phyloP scores from a whole-genome alignment of 768 basidiomycete genomes.

The Phanerodontia chrysosporium region DNA sequence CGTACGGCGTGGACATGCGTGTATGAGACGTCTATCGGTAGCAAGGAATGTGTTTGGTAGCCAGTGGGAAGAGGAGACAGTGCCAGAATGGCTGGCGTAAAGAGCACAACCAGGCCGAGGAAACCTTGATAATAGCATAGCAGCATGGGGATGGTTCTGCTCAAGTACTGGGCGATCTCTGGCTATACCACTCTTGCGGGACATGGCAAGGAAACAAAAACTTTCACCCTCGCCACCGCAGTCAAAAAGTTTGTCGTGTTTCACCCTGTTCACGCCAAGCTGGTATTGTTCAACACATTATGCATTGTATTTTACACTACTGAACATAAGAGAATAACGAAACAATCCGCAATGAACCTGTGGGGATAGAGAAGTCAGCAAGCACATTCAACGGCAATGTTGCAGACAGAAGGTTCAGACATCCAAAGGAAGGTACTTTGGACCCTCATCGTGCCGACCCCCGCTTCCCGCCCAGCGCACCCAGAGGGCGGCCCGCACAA shows the following conservation, averaged over 20 bases:
- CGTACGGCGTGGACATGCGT: background rate
- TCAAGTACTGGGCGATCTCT: too few relatives aligned
- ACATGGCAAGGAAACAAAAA: too few relatives aligned
- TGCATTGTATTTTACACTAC: too few relatives aligned
- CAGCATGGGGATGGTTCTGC: too few relatives aligned
- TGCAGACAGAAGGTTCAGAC: constrained; percentile 54
- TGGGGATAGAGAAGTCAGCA: background rate
- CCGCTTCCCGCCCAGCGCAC: constrained; percentile 74
- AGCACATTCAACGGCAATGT: background rate
- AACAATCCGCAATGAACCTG: too few relatives aligned
- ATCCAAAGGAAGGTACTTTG: constrained; percentile 83
- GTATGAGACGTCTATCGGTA: background rate
- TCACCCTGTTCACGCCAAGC: too few relatives aligned
- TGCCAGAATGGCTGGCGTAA: background rate
- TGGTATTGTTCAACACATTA: too few relatives aligned
- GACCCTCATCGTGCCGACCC: constrained; percentile 70
- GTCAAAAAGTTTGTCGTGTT: too few relatives aligned
- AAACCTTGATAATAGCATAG: too few relatives aligned
- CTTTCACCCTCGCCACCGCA: too few relatives aligned
- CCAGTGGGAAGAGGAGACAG: background rate
- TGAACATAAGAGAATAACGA: too few relatives aligned
- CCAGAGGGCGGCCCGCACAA: constrained; percentile 60
- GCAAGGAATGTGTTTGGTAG: background rate
- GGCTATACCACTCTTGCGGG: too few relatives aligned
- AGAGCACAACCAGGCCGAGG: background rate